A percentile compares a stretch with the other conserved stretches of the same genome.
Conservation (phyloP, 2,329 filamentous ascomycete genomes). For the Exutisphaerella laricina region DNA sequence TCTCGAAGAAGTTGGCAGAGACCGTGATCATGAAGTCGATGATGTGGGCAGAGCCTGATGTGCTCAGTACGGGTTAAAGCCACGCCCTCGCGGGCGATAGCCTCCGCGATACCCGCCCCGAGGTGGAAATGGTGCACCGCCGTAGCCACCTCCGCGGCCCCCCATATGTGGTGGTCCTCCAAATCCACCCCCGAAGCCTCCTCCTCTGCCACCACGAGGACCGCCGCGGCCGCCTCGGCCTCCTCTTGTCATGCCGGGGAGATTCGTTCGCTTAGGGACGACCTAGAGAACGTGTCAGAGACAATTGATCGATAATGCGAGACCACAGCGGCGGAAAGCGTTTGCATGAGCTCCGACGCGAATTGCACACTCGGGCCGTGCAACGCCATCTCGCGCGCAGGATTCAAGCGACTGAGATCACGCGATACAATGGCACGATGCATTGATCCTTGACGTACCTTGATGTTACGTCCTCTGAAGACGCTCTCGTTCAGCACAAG, state of each 20-base stretch:
- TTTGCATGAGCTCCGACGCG: too few species aligned
- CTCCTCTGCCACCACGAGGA: conserved; percentile 53
- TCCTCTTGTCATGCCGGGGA: conserved; percentile 81
- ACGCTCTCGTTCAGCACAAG: conserved; percentile 94
- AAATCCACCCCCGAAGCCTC: conserved; percentile 40
- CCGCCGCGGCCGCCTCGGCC: conserved; percentile 42
- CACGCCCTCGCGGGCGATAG: conserved; percentile 33
- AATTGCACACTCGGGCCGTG: too few species aligned
- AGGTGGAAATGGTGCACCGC: conserved; percentile 33
- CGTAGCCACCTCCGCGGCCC: conserved; percentile 35
- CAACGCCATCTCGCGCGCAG: too few species aligned
- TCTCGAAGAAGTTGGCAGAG: not conserved
- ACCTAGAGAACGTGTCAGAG: conserved; percentile 49
- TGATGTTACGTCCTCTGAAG: conserved; percentile 90
- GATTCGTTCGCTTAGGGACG: conserved; percentile 89
- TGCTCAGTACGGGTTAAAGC: conserved; percentile 36
- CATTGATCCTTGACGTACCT: too few species aligned
- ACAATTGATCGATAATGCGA: too few species aligned
- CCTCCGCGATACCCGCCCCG: conserved; percentile 38
- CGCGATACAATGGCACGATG: too few species aligned
- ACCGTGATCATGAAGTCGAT: conserved; percentile 1
- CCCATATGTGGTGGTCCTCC: conserved; percentile 24
- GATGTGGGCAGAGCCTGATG: conserved; percentile 13
- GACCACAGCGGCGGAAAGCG: too few species aligned
- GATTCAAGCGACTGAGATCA: too few species aligned